phyloP scores from a whole-genome alignment of 2,329 filamentous ascomycete species.

The Neodidymelliopsis sp. region DNA sequence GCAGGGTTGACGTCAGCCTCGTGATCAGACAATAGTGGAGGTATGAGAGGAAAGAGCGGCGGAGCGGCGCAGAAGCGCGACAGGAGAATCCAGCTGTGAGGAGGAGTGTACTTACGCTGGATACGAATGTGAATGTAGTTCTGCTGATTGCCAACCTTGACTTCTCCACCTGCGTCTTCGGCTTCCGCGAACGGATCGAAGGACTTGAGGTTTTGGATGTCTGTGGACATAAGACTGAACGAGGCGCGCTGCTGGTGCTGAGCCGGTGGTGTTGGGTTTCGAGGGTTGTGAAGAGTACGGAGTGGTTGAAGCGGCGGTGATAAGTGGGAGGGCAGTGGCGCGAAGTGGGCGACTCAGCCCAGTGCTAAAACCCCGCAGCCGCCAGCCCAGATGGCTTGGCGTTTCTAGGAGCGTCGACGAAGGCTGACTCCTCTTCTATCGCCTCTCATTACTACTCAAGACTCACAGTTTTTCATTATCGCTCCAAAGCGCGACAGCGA shows the following conservation, averaged over 20 bases:
- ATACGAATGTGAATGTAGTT: slow-evolving; percentile 99
- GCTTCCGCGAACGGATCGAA: slow-evolving; percentile 99
- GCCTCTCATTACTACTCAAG: not conserved
- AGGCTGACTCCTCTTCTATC: slow-evolving; percentile 6
- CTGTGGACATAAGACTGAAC: slow-evolving; percentile 48
- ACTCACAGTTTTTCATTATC: not conserved
- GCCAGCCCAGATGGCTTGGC: slow-evolving; percentile 6
- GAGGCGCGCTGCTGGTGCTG: slow-evolving; percentile 37
- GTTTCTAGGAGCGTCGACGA: not conserved
- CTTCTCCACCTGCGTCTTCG: slow-evolving; percentile 98
- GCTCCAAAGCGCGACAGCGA: not conserved
- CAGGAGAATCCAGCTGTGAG: not conserved
- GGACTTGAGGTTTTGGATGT: slow-evolving; percentile 55
- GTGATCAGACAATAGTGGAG: slow-evolving; percentile 3
- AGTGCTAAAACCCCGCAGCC: slow-evolving; percentile 8
- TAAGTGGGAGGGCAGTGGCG: slow-evolving; percentile 6
- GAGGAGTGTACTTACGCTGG: slow-evolving; percentile 76
- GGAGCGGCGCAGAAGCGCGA: not conserved
- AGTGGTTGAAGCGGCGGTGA: not conserved
- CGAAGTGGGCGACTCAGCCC: slow-evolving; percentile 2
- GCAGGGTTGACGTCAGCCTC: slow-evolving; percentile 53
- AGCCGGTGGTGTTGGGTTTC: slow-evolving; percentile 1
- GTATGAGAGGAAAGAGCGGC: not conserved
- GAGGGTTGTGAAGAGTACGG: slow-evolving; percentile 10
- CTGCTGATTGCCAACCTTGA: slow-evolving; percentile 85